These are phyloP conservation scores for Geranomyces michiganensis DNA, from an alignment of 192 early-diverging fungal genomes.

Conservation along the genomic window DNA sequence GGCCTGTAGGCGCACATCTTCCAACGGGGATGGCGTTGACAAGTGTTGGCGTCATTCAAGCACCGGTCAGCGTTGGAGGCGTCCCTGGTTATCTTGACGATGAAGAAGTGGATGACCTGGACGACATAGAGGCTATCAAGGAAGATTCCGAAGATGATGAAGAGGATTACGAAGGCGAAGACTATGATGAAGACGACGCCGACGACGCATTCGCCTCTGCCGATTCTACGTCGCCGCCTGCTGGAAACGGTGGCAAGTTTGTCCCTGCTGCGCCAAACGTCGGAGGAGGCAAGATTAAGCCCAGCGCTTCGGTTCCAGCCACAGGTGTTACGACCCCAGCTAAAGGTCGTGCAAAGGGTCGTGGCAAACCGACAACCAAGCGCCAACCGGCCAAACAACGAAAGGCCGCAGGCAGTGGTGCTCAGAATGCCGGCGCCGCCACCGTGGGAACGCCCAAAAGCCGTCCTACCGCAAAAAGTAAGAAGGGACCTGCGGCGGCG, in stretches of 20 bases:
- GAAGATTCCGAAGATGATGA: conserved; percentile 12
- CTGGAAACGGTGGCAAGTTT: background rate
- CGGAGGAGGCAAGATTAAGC: conserved; percentile 22
- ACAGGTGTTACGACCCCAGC: background rate
- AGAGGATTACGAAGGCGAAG: conserved; percentile 2
- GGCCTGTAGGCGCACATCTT: too few relatives aligned
- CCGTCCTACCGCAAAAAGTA: background rate
- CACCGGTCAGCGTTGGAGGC: too few relatives aligned
- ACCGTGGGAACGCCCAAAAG: too few relatives aligned
- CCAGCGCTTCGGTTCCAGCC: background rate
- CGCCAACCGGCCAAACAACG: too few relatives aligned
- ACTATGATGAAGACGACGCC: background rate
- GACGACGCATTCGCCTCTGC: background rate
- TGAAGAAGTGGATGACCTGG: background rate
- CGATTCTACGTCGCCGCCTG: background rate
- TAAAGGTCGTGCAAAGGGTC: too few relatives aligned
- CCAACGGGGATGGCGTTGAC: too few relatives aligned
- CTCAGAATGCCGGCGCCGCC: too few relatives aligned
- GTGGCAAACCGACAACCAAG: too few relatives aligned
- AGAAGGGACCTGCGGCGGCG: background rate
- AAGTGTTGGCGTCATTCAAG: too few relatives aligned
- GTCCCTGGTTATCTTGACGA: background rate
- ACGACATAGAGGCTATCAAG: conserved; percentile 2
- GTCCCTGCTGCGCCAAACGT: background rate
- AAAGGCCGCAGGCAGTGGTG: too few relatives aligned